These are phyloP conservation scores for Penicillium subrubescens DNA, from an alignment of 495 filamentous ascomycete species.

Conservation along the genomic window DNA sequence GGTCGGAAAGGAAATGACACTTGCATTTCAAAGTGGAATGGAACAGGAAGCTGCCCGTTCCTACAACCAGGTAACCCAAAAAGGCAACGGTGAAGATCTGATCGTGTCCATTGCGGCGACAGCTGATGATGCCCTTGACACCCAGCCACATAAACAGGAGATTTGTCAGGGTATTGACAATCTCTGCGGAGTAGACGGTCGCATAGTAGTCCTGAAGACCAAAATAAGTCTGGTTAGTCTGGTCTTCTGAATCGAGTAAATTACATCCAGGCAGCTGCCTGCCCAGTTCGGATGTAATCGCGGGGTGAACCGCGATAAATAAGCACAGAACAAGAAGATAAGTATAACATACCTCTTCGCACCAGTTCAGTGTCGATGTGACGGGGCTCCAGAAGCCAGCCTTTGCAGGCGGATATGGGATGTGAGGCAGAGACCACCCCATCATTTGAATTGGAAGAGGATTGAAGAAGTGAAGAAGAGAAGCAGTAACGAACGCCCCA, in stretches of 20 bases:
- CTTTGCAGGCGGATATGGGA: constrained; percentile 68
- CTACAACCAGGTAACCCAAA: constrained; percentile 77
- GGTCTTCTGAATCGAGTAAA: not conserved
- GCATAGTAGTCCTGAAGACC: constrained; percentile 59
- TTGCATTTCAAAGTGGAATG: constrained; percentile 82
- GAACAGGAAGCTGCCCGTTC: constrained; percentile 78
- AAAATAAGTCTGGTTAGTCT: not conserved
- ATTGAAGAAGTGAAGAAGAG: constrained; percentile 6
- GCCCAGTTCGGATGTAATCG: not conserved
- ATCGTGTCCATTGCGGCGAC: constrained; percentile 69
- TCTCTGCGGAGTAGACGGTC: constrained; percentile 61
- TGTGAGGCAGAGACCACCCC: constrained; percentile 51
- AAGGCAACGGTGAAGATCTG: constrained; percentile 71
- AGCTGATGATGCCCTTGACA: constrained; percentile 70
- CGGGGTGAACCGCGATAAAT: not conserved
- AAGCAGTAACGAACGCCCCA: constrained; percentile 2
- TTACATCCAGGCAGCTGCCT: not conserved
- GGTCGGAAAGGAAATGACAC: constrained; percentile 14
- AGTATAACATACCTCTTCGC: constrained; percentile 72
- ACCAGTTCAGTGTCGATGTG: constrained; percentile 90
- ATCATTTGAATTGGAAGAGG: constrained; percentile 23
- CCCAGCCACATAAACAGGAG: constrained; percentile 75
- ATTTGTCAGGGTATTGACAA: constrained; percentile 79
- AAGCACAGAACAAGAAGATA: not conserved
- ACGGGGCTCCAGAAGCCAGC: constrained; percentile 83